Base-by-base conservation (phyloP, 1,284 basidiomycete genomes). In the Inonotus obliquus region DNA sequence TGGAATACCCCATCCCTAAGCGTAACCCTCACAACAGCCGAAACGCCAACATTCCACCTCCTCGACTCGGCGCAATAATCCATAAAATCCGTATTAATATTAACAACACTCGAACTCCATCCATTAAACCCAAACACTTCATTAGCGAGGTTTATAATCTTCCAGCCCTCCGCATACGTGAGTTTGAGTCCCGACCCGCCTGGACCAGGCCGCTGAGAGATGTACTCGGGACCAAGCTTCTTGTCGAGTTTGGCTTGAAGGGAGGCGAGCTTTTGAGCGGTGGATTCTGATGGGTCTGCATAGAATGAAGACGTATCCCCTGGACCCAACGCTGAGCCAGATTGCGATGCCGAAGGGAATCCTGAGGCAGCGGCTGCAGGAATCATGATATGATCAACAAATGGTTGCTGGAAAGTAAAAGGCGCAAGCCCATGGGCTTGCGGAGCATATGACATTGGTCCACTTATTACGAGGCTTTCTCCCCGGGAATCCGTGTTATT, bases 111-210 rank as follows among this genome's bases (percentile, higher is more conserved):
- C 1, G 94, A 93, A 57, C 89, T 94, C 96, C 96, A 99, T 10
- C 97, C 97, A 66, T 98, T 96, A 78, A 95, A 98, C 1, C 96
- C 96, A 76, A 99, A 99, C 39, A 99, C 92, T 69, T 99, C 96
- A 73, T 99, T 99, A 1, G 96, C 96, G 25, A 99, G 81, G 69
- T 94, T 94, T 73, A 98, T 94, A 37, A 94, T 87, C 76, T 94
- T 96, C 95, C 96, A 98, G 0, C 96, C 97, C 73, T 98, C 96
- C 2, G 94, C 89, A 71, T 99, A 99, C 7, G 92, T 96, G 59
- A 99, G 77, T 73, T 96, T 97, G 6, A 83, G 81, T 0, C 89
- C 89, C 35, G n/a, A n/a, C n/a, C 93, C 93, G 6, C 88, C 89
- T 0, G 92, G 93, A 1, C 96, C 96, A 1, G 91, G 89, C n/a